Evolutionary conservation across 768 basidiomycete species (phyloP), one percentile per base, ranked within the genome.

Genomic region (Stropharia rugosoannulata): DNA sequence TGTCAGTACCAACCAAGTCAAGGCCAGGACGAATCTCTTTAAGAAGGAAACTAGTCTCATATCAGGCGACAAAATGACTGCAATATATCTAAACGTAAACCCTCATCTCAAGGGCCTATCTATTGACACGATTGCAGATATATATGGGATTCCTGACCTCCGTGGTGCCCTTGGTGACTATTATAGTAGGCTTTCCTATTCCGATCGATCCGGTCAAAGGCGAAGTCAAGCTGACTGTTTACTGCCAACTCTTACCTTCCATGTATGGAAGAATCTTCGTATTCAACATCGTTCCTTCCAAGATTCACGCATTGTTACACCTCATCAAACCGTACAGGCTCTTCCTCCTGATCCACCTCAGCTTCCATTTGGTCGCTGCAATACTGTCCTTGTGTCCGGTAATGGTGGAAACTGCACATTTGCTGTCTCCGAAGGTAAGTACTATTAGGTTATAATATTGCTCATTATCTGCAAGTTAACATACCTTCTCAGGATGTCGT

Each of bases 91-190:
- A 16, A 43, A 43, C n/a, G n/a, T 43, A 22, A 43, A 16, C 7
- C 41, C 41, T 8, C 41, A 43, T 22, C 22, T 43, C 41, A 43
- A 16, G 41, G 41, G 16, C n/a, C n/a, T 43, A 2, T 43, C 41
- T 43, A 22, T 70, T 16, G 54, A 63, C 18, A 44, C 55, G 39
- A 56, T 59, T 1, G 57, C 65, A 15, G 38, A 49, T 9, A 46
- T 51, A 27, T 69, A 52, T 49, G 12, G 37, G 10, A 35, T 71
- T 35, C 60, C 62, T 19, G 63, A 68, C 51, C 58, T 70, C 38
- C 62, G 49, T n/a, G 40, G 57, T 8, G 64, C 64, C 15, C 61
- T 70, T 11, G 59, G 57, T 2, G 57, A 66, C 39, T 66, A 60
- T 45, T 40, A 56, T n/a, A 35, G 45, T 5, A 40, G 36, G 12